These are phyloP conservation scores for Sporothrix inflata DNA, from an alignment of 2,329 filamentous ascomycete genomes.

Conservation along the genomic window DNA sequence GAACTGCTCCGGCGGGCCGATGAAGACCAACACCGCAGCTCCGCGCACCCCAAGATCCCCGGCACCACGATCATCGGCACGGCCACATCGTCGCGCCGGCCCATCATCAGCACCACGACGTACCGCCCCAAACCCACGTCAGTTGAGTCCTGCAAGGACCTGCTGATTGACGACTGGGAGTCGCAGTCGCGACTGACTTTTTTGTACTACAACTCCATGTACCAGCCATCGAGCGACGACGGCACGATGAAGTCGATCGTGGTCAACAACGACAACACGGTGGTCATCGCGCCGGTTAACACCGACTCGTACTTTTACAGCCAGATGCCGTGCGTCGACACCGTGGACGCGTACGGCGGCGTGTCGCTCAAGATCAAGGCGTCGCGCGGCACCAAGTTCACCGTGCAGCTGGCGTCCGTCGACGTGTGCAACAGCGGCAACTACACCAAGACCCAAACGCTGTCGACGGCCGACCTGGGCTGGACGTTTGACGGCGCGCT, in stretches of 20 bases:
- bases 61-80: slow-evolving; percentile 2
- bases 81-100: slow-evolving; percentile 27
- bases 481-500: slow-evolving; percentile 65
- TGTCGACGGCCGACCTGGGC: slow-evolving; percentile 54
- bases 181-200: slow-evolving; percentile 66
- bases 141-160: slow-evolving; percentile 35
- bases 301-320: slow-evolving; percentile 61
- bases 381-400: slow-evolving; percentile 53
- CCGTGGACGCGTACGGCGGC: slow-evolving; percentile 55
- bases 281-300: slow-evolving; percentile 55
- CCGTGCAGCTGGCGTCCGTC: slow-evolving; percentile 55
- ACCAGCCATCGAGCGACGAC: slow-evolving; percentile 60
- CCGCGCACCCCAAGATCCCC: slow-evolving; percentile 10
- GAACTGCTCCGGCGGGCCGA: background rate
- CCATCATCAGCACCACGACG: slow-evolving; percentile 29
- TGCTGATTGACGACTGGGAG: slow-evolving; percentile 59
- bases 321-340: slow-evolving; percentile 58
- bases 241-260: slow-evolving; percentile 58
- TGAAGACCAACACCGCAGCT: background rate
- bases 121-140: slow-evolving; percentile 31
- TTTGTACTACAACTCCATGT: slow-evolving; percentile 62
- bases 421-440: slow-evolving; percentile 47
- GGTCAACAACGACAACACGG: slow-evolving; percentile 54
- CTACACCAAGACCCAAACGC: slow-evolving; percentile 41
- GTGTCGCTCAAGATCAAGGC: slow-evolving; percentile 61